These are phyloP conservation scores for Tuctoria greenei DNA, from an alignment of 176 grass and related monocot species.

Conservation along the genomic window DNA sequence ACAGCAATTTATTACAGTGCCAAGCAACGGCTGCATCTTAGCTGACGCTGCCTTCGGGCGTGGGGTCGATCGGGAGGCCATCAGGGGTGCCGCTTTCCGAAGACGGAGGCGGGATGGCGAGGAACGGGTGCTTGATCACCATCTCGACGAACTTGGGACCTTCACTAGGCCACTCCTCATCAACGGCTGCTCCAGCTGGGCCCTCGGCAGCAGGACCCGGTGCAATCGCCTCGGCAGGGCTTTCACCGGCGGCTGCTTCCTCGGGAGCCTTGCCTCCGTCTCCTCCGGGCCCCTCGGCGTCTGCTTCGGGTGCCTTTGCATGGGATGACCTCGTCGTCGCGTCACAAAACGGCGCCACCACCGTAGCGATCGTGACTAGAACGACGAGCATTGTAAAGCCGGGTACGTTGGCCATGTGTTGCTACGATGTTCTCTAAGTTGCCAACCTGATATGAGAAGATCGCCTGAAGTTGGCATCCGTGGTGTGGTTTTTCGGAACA, in stretches of 20 bases:
- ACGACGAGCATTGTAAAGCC: neutral
- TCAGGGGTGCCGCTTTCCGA: neutral
- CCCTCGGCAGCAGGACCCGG: neutral
- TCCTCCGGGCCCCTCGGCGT: neutral
- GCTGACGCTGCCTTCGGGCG: neutral
- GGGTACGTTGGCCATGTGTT: slow-evolving; percentile 10
- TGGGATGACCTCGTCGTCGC: neutral
- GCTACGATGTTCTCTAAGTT: neutral
- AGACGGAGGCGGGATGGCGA: neutral
- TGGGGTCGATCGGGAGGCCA: neutral
- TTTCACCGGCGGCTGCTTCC: neutral
- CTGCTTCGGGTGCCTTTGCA: neutral
- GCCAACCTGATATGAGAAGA: too few relatives aligned
- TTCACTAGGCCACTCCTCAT: neutral
- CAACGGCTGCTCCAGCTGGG: neutral
- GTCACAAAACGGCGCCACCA: neutral
- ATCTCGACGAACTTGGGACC: neutral
- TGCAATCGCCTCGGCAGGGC: neutral
- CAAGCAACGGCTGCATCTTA: neutral
- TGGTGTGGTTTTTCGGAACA: too few relatives aligned
- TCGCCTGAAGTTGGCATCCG: neutral
- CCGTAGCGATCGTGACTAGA: neutral
- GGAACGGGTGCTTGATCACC: slow-evolving; percentile 22
- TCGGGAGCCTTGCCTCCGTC: too few relatives aligned
- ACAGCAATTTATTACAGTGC: neutral